Evolutionary conservation across 2,329 filamentous ascomycete genomes (phyloP), one percentile per base, ranked within the genome.

Genomic region (Fragosphaeria purpurea): DNA sequence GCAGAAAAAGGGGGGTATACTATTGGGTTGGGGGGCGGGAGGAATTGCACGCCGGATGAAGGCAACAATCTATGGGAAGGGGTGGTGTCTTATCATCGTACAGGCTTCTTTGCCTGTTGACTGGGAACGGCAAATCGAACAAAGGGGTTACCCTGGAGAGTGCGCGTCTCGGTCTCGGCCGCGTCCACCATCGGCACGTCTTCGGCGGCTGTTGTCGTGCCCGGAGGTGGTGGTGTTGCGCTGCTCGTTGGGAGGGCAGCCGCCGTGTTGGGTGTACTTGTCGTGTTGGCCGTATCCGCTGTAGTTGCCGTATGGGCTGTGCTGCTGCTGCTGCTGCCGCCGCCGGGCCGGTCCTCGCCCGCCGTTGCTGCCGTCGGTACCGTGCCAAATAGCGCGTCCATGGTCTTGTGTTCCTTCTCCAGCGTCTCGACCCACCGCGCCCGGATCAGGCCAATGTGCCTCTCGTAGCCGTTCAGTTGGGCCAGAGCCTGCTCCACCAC

Each of bases 381-480:
- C 7, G 40, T 7, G 7, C 58, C 58, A 37, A 51, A 57, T n/a
- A 54, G 47, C 45, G 41, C 51, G 6, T 56, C 54, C 32, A 65
- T 32, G 37, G 30, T 53, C 44, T 44, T 48, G 44, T 56, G 13
- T 44, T 66, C 64, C 53, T 52, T 59, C 44, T 60, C 57, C 43
- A 60, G 44, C 7, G 58, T 62, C 1, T 47, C 41, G 5, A 44
- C 40, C 57, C 57, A 60, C 6, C 40, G 43, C 30, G 13, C 39
- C 40, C 54, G 57, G 33, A 62, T 54, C 2, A 31, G 40, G 3
- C 44, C 43, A 38, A 65, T 62, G 51, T 63, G 58, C 1, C 1
- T 41, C 6, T 60, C 56, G 35, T 59, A 63, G 2, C 53, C 51
- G 4, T 49, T 33, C 43, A 66, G 40, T 35, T 62, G 52, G n/a